phyloP scores from a whole-genome alignment of 1,139 yeast genomes.

The Diutina pseudorugosa region DNA sequence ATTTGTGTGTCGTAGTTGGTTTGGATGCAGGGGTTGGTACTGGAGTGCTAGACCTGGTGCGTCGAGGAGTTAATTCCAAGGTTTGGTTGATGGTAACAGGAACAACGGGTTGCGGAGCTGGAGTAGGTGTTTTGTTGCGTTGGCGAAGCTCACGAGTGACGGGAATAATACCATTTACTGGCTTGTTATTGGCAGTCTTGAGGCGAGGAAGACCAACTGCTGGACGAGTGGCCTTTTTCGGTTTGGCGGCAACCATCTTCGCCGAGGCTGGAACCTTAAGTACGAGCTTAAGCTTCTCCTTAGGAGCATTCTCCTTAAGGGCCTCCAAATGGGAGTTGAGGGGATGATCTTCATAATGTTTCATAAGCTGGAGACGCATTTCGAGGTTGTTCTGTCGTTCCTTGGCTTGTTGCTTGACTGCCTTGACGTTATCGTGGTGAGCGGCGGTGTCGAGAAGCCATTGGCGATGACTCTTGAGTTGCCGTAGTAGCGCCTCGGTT shows the following conservation, averaged over 20 bases:
- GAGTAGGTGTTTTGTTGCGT: background rate
- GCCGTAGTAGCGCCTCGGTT: conserved; percentile 21
- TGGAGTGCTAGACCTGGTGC: background rate
- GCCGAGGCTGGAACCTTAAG: conserved; percentile 11
- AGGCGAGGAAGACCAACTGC: background rate
- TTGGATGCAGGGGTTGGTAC: background rate
- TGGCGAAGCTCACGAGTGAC: background rate
- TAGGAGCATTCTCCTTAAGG: conserved; percentile 14
- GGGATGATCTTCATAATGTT: conserved; percentile 26
- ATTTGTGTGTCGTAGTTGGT: too few species aligned
- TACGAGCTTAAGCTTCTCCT: conserved; percentile 16
- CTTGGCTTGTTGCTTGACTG: conserved; percentile 5
- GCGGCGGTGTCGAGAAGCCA: conserved; percentile 19
- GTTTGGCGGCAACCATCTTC: conserved; percentile 6
- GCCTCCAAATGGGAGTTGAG: conserved; percentile 30
- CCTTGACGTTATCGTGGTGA: conserved; percentile 14
- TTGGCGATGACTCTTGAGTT: conserved; percentile 20
- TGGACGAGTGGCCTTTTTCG: conserved; percentile 3
- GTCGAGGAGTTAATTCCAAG: background rate
- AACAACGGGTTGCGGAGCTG: background rate
- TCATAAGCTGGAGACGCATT: conserved; percentile 19
- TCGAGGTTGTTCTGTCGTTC: conserved; percentile 8
- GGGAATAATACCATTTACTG: background rate
- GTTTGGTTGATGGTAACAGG: background rate
- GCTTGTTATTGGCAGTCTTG: background rate